Conservation (phyloP, 192 early-diverging fungal species). For the Coemansia sp. region DNA sequence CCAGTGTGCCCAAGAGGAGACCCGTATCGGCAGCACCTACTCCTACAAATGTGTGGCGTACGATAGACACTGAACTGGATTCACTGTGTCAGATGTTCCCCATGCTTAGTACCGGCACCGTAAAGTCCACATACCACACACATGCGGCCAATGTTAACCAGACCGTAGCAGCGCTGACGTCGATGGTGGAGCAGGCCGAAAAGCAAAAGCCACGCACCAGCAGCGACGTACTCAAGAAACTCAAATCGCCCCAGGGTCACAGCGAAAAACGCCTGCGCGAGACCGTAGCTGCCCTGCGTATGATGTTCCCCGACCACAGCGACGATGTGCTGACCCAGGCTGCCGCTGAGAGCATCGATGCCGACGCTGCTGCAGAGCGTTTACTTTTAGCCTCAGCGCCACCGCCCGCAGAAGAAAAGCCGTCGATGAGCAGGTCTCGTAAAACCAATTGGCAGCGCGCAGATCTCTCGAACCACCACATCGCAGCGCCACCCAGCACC, state of each 20-base stretch:
- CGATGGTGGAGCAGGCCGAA: background rate
- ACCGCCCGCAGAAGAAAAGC: background rate
- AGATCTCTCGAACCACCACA: slow-evolving; percentile 22
- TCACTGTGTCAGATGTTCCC: slow-evolving; percentile 36
- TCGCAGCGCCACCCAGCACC: background rate
- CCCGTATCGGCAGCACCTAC: background rate
- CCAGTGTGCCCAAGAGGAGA: background rate
- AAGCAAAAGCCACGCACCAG: background rate
- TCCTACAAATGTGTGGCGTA: slow-evolving; percentile 36
- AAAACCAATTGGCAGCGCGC: slow-evolving; percentile 28
- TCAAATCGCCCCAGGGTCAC: background rate
- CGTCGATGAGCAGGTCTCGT: background rate
- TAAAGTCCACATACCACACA: slow-evolving; percentile 35
- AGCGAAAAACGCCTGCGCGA: background rate
- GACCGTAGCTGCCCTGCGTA: slow-evolving; percentile 6
- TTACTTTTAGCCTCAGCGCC: slow-evolving; percentile 5
- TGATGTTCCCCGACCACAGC: slow-evolving; percentile 28
- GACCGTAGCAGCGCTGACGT: slow-evolving; percentile 14
- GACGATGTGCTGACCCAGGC: slow-evolving; percentile 16
- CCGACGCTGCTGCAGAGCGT: slow-evolving; percentile 27
- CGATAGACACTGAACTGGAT: slow-evolving; percentile 32
- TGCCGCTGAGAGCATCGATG: slow-evolving; percentile 10
- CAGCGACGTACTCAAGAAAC: background rate
- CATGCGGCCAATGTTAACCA: slow-evolving; percentile 27
- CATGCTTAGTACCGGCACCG: slow-evolving; percentile 22